Evolutionary conservation across 2,329 filamentous ascomycete species (phyloP), one percentile per base, ranked within the genome.

Genomic region (Lomentospora prolificans): DNA sequence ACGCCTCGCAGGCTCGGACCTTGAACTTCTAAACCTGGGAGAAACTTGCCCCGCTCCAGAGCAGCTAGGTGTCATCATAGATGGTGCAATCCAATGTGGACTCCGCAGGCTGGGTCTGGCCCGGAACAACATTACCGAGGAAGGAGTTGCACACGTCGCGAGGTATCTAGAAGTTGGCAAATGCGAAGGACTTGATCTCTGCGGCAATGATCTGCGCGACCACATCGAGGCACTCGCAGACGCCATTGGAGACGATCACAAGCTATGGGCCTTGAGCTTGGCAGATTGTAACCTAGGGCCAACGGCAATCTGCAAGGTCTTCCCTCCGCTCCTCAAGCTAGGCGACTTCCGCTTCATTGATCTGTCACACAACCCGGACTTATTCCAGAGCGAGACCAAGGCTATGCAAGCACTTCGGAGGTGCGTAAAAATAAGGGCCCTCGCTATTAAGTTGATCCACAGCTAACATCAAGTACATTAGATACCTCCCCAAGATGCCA

Each of bases 101-200:
- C 76, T 96, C 50, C 82, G 82, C 61, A 79, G 91, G 58, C 77
- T 97, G 1, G 89, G 91, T 1, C 77, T 97, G 28, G 90, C 91
- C 4, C 86, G 89, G 56, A 96, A 96, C 63, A 75, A 84, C 30
- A 77, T 99, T 27, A 85, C 88, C 55, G 76, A 79, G 4, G 83
- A 87, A 62, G 89, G 88, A 0, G 71, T 96, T 53, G 77, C 82
- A 55, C 86, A 95, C 64, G 80, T 96, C 28, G 78, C 86, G 28
- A 81, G 81, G 55, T 97, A 91, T 65, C 69, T 97, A 19, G 79
- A 82, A 27, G 84, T 83, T 22, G 86, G 87, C 0, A 79, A 85
- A 53, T 97, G 92, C 62, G 87, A 95, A 67, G 92, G 90, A 4
- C 76, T 99, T 3, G 94, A 97, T 67, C 72, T 97, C 10, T 90